Evolutionary conservation across 2,329 filamentous ascomycete species (phyloP).

Genomic region (Verticillium tricorpus): DNA sequence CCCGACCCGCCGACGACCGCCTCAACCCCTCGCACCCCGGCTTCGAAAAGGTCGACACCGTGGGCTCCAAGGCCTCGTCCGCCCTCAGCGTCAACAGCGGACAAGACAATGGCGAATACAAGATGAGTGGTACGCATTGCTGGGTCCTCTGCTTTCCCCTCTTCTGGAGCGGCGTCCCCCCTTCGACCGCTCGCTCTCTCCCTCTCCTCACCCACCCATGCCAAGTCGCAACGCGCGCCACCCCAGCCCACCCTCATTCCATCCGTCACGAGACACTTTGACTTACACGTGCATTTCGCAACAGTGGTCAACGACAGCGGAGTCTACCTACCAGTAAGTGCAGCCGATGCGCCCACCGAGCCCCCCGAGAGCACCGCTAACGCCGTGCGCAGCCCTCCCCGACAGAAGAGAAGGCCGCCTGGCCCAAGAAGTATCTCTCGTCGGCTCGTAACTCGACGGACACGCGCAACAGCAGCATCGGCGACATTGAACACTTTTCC

Average conservation of each 20-base stretch:
- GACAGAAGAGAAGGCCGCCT: conserved; percentile 76
- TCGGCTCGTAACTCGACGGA: conserved; percentile 50
- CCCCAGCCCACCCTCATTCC: conserved; percentile 7
- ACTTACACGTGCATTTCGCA: conserved; percentile 11
- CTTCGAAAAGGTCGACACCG: conserved; percentile 59
- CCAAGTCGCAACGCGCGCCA: conserved; percentile 4
- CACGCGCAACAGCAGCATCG: conserved; percentile 54
- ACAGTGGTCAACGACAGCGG: conserved; percentile 93
- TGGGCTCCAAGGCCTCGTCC: conserved; percentile 58
- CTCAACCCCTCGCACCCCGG: conserved; percentile 41
- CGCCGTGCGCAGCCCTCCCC: conserved; percentile 67
- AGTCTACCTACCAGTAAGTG: conserved; percentile 81
- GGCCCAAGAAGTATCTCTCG: conserved; percentile 53
- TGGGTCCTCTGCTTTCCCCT: neutral
- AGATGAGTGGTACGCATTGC: conserved; percentile 65
- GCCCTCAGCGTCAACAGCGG: conserved; percentile 58
- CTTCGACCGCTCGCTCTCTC: conserved; percentile 2
- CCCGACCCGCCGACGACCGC: conserved; percentile 30
- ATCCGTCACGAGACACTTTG: neutral
- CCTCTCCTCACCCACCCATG: conserved; percentile 1
- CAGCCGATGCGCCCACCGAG: conserved; percentile 7
- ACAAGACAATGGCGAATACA: conserved; percentile 67
- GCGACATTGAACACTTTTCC: conserved; percentile 87
- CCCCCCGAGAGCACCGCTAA: conserved; percentile 16
- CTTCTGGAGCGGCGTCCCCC: neutral